Conservation (phyloP, 345 rosid species). For the Linum trigynum region DNA sequence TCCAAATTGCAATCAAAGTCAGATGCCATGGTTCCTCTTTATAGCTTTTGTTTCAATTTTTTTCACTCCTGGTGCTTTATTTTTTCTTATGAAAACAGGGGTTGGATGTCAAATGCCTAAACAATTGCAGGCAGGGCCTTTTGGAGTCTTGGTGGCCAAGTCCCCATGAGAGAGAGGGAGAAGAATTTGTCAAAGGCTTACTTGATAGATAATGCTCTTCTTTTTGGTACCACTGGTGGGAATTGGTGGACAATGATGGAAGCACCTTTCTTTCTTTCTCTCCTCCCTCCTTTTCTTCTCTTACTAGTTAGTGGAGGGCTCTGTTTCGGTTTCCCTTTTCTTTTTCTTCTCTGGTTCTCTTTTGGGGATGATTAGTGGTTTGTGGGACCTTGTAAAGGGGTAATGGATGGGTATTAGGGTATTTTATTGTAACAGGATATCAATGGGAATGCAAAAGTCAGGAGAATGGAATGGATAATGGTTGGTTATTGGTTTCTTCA, state of each 20-base stretch:
- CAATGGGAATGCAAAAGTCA: not conserved
- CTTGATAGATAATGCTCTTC: constrained; percentile 35
- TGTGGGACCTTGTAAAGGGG: constrained; percentile 55
- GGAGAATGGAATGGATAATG: not conserved
- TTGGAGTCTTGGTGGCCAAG: no score
- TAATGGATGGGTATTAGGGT: constrained; percentile 4
- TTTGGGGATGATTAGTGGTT: constrained; percentile 29
- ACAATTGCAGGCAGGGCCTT: not conserved
- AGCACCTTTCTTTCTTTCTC: constrained; percentile 27
- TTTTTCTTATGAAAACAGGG: constrained; percentile 23
- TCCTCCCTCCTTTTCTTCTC: not conserved
- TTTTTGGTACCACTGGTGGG: constrained; percentile 31
- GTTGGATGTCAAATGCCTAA: not conserved
- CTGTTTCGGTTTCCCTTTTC: constrained; percentile 2
- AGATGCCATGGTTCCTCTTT: constrained; percentile 38
- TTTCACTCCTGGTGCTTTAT: not conserved
- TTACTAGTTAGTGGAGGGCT: constrained; percentile 14
- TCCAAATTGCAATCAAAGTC: constrained; percentile 60
- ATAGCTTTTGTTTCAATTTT: constrained; percentile 1
- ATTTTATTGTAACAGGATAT: not conserved
- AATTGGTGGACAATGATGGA: constrained; percentile 61
- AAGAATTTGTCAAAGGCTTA: constrained; percentile 43
- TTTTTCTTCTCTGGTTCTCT: not conserved
- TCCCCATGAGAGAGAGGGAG: constrained; percentile 9
- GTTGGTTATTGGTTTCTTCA: not conserved